phyloP scores from a whole-genome alignment of 116 monocot genomes.

The Phalaenopsis hybrid region DNA sequence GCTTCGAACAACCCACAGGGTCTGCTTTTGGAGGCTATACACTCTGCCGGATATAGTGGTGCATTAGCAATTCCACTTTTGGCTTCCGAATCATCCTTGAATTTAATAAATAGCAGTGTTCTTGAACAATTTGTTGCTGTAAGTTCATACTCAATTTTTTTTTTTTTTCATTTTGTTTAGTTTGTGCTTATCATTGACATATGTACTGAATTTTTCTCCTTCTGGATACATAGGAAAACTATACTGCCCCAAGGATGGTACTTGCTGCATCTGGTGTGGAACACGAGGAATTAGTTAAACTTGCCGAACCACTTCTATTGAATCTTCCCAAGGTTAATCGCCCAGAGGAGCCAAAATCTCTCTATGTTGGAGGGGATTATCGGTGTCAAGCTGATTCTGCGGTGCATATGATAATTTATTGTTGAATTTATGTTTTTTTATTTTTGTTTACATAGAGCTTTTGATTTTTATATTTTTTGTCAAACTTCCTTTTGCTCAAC shows the following conservation, averaged over 20 bases:
- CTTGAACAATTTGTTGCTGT: slow-evolving; percentile 83
- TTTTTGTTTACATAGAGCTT: not conserved
- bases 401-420: slow-evolving; percentile 28
- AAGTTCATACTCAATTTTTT: slow-evolving; percentile 5
- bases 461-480: not conserved
- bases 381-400: slow-evolving; percentile 77
- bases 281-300: slow-evolving; percentile 72
- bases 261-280: slow-evolving; percentile 96
- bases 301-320: slow-evolving; percentile 76
- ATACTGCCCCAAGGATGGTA: slow-evolving; percentile 80
- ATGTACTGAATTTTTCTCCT: not conserved
- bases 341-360: slow-evolving; percentile 60
- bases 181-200: not conserved
- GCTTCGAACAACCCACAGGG: slow-evolving; percentile 68
- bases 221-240: slow-evolving; percentile 54
- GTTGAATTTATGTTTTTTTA: not conserved
- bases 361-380: slow-evolving; percentile 84
- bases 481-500: slow-evolving; percentile 9
- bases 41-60: slow-evolving; percentile 83
- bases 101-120: slow-evolving; percentile 42
- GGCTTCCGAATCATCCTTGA: slow-evolving; percentile 76
- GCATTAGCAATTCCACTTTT: slow-evolving; percentile 82
- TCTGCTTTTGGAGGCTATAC: slow-evolving; percentile 80
- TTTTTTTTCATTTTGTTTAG: not conserved
- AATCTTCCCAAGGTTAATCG: slow-evolving; percentile 61